These are phyloP conservation scores for Boletus insuetus DNA, from an alignment of 768 basidiomycete species.

Conservation along the genomic window DNA sequence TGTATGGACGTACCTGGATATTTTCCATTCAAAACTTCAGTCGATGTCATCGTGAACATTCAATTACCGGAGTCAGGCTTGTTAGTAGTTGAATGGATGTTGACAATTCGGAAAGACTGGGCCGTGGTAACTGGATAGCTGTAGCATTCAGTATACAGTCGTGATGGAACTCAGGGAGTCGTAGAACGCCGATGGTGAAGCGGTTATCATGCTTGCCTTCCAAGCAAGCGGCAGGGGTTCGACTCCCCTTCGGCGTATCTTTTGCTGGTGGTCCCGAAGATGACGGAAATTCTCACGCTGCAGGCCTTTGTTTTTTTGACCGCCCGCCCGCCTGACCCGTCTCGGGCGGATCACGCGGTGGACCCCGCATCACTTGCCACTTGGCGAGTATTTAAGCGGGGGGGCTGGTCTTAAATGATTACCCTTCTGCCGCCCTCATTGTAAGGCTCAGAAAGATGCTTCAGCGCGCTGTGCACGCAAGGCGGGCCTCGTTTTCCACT, in stretches of 20 bases:
- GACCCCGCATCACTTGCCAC: neutral
- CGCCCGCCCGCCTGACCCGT: too few relatives aligned
- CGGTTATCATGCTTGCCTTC: constrained; percentile 94
- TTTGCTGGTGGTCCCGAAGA: neutral
- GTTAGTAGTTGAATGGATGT: too few relatives aligned
- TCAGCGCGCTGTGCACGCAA: constrained; percentile 17
- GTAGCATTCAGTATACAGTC: too few relatives aligned
- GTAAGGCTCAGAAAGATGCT: constrained; percentile 13
- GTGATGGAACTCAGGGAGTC: too few relatives aligned
- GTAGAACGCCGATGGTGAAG: constrained; percentile 69
- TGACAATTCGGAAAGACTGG: too few relatives aligned
- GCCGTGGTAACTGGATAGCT: too few relatives aligned
- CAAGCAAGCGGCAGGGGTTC: constrained; percentile 76
- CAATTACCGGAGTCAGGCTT: neutral
- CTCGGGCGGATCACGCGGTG: constrained; percentile 16
- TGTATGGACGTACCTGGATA: constrained; percentile 20
- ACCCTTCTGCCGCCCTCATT: neutral
- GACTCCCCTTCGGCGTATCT: constrained; percentile 61
- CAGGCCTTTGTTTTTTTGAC: too few relatives aligned
- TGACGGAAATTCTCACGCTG: neutral
- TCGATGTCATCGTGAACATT: constrained; percentile 4
- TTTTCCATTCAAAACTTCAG: constrained; percentile 10
- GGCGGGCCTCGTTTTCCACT: constrained; percentile 24
- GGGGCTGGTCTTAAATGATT: neutral
- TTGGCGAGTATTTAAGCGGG: constrained; percentile 8